Conservation (phyloP, 2,329 filamentous ascomycete genomes). For the Conoideocrella luteorostrata region DNA sequence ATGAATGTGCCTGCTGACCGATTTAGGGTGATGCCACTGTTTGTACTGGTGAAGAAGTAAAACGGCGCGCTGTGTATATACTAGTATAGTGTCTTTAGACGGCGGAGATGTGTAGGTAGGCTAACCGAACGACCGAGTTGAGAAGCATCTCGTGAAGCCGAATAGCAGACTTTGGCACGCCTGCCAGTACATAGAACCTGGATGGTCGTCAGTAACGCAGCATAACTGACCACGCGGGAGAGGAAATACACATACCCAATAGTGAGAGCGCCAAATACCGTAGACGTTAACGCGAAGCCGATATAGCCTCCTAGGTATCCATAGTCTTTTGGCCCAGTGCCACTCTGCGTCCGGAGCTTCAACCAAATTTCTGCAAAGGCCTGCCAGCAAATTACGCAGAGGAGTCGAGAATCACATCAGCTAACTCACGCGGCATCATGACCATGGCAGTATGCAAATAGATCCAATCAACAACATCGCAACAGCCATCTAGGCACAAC, state of each 20-base stretch:
- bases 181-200: constrained; percentile 20
- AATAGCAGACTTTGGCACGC: constrained; percentile 17
- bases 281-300: constrained; percentile 14
- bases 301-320: constrained; percentile 19
- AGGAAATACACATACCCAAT: constrained; percentile 4
- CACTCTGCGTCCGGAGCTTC: constrained; percentile 19
- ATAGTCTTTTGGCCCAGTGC: constrained; percentile 13
- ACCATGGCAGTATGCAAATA: constrained; percentile 11
- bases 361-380: constrained; percentile 19
- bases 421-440: constrained; percentile 19
- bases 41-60: constrained; percentile 33
- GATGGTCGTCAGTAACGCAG: neutral
- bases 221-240: rapidly evolving
- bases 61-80: constrained; percentile 24
- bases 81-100: neutral
- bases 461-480: constrained; percentile 11
- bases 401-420: neutral
- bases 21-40: constrained; percentile 35
- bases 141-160: constrained; percentile 16
- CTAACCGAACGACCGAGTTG: constrained; percentile 14
- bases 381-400: neutral
- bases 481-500: constrained; percentile 15
- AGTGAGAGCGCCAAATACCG: constrained; percentile 10
- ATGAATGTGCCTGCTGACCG: constrained; percentile 11
- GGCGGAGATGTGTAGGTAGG: neutral